Evolutionary conservation across 2,329 filamentous ascomycete species (phyloP).

Genomic region (Nothophoma quercina): DNA sequence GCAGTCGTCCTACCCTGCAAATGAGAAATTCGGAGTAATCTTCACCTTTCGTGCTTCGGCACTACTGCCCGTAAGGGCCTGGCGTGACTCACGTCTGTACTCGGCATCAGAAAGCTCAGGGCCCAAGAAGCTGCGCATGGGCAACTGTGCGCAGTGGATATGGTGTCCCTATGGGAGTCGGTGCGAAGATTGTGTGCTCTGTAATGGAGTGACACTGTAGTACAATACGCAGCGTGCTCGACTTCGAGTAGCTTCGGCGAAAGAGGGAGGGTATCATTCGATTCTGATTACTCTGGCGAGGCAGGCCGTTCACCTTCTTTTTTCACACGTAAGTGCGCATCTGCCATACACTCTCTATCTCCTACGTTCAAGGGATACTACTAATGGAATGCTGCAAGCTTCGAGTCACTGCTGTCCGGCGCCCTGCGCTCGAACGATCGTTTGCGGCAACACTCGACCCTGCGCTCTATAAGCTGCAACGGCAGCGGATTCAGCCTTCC

Average conservation of each 20-base stretch:
- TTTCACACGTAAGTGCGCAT: conserved; percentile 58
- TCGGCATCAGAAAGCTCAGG: conserved; percentile 91
- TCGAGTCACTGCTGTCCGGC: too few species aligned
- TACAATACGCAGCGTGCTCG: conserved; percentile 90
- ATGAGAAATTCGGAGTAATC: conserved; percentile 99
- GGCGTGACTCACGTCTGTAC: conserved; percentile 84
- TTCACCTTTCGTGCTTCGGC: conserved; percentile 67
- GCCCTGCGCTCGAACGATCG: too few species aligned
- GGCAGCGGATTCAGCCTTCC: neutral
- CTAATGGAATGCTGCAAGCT: too few species aligned
- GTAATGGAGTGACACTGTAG: conserved; percentile 75
- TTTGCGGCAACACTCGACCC: too few species aligned
- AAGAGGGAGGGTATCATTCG: conserved; percentile 72
- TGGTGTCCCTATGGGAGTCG: conserved; percentile 80
- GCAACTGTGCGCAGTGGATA: conserved; percentile 31
- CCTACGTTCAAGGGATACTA: conserved; percentile 48
- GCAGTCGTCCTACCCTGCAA: conserved; percentile 64
- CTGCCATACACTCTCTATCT: neutral
- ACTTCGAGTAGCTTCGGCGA: conserved; percentile 50
- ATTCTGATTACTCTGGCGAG: conserved; percentile 92
- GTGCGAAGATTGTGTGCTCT: conserved; percentile 91
- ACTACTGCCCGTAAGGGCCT: conserved; percentile 83
- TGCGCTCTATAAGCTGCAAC: neutral
- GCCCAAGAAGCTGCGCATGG: conserved; percentile 49
- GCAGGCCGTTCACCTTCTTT: conserved; percentile 71